These are phyloP conservation scores for Carex kokanica DNA, from an alignment of 176 grass and related monocot genomes.

Conservation along the genomic window DNA sequence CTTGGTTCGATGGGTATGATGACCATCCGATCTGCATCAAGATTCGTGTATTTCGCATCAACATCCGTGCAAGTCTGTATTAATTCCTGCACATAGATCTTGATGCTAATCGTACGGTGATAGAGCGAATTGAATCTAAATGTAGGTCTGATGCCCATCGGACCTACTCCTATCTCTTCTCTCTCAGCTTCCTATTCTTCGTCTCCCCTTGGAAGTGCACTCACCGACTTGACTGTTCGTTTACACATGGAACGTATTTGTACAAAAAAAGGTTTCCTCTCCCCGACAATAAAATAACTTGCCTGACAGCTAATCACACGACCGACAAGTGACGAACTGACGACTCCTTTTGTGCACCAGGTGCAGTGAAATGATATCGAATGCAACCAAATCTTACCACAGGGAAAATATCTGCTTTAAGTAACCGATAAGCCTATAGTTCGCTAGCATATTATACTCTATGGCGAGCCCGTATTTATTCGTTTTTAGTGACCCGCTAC, in stretches of 20 bases:
- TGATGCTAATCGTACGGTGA: too few relatives aligned
- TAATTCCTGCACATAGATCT: too few relatives aligned
- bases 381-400: slow-evolving; percentile 14
- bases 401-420: not conserved
- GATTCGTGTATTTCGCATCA: too few relatives aligned
- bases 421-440: not conserved
- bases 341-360: not conserved
- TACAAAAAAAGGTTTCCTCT: not conserved
- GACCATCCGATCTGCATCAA: too few relatives aligned
- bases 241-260: not conserved
- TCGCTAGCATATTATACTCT: not conserved
- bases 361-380: not conserved
- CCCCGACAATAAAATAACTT: not conserved
- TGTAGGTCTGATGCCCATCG: too few relatives aligned
- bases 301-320: not conserved
- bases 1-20: too few relatives aligned
- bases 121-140: too few relatives aligned
- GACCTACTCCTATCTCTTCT: too few relatives aligned
- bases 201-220: not conserved
- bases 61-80: too few relatives aligned
- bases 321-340: not conserved
- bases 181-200: not conserved
- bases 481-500: not conserved
- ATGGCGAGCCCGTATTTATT: not conserved
- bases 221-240: not conserved